Base-by-base conservation (phyloP, 306 rosid genomes). In the Rubus parviflorus region DNA sequence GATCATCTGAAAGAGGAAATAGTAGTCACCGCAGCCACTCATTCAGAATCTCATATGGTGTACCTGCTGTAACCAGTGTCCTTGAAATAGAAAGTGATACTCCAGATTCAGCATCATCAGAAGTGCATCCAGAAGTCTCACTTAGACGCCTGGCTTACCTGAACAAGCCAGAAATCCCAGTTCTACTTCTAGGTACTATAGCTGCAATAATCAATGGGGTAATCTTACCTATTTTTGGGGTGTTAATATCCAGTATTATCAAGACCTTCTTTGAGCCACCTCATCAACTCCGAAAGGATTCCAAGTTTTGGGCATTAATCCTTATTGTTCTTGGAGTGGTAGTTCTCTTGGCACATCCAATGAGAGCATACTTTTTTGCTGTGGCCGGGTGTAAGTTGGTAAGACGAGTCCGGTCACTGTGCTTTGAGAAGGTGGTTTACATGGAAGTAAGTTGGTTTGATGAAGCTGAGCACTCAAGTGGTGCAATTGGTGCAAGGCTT, bases 361-460 rank as follows among this genome's bases (percentile, higher is more conserved):
- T 83, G 30, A 82, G 85, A 68, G 72, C 89, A 8, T 89, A 90
- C 81, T 70, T 85, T 45, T 90, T 93, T 72, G 79, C 87, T 4
- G 91, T 93, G 68, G 96, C 94, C 0, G 96, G 97, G 16, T 77
- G 84, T 53, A 89, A 79, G 84, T 80, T 90, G 79, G 88, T 93
- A 46, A 85, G 80, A 68, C 81, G 90, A 77, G 83, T 90, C 49
- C 81, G 96, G 46, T 74, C 85, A 76, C 80, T 87, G 85, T 89
- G 93, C 70, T 93, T 89, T 17, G 84, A 90, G 77, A 90, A 88
- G 74, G 84, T 90, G 73, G 82, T 89, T 79, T 84, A 86, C 78
- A 90, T 89, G 94, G 97, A 93, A 87, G 79, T 89, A 65, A 83
- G 88, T 70, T 90, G 97, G 97, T 93, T 90, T 66, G 97, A 93